A percentile compares a stretch with the other conserved stretches of the same genome.
phyloP scores from a whole-genome alignment of 2,329 filamentous ascomycete genomes.

The Colletotrichum coccodes region DNA sequence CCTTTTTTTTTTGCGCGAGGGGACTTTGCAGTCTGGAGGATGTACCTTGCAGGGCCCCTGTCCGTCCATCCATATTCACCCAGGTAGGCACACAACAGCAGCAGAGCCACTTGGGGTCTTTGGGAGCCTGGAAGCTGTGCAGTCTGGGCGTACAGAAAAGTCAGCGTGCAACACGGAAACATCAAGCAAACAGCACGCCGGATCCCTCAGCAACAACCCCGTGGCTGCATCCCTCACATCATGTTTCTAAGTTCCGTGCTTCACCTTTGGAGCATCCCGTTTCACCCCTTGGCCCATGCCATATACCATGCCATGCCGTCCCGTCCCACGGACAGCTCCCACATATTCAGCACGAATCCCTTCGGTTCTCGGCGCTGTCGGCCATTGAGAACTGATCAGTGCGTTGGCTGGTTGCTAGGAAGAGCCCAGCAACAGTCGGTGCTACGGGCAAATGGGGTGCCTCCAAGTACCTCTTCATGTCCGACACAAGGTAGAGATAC shows the following conservation, averaged over 20 bases:
- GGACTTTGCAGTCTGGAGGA: conserved; percentile 1
- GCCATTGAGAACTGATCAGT: conserved; percentile 17
- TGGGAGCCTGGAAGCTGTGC: background rate
- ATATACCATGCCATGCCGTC: conserved; percentile 1
- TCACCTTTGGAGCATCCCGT: background rate
- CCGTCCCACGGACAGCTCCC: background rate
- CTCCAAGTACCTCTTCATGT: background rate
- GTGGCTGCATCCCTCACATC: conserved; percentile 3
- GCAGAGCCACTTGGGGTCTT: background rate
- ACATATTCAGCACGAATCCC: background rate
- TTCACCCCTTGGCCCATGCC: background rate
- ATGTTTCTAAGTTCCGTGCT: background rate
- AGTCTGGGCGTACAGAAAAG: background rate
- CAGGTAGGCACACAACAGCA: background rate
- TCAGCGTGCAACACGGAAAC: background rate
- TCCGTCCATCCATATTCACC: background rate
- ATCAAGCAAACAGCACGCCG: background rate
- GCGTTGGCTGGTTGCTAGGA: conserved; percentile 14
- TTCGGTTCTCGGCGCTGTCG: conserved; percentile 11
- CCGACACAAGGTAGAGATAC: background rate
- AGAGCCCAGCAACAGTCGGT: background rate
- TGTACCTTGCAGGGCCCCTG: background rate
- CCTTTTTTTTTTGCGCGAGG: background rate
- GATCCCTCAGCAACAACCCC: background rate
- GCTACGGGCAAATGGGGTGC: background rate